Evolutionary conservation across 2,329 filamentous ascomycete species (phyloP).

Genomic region (Neonectria magnoliae): DNA sequence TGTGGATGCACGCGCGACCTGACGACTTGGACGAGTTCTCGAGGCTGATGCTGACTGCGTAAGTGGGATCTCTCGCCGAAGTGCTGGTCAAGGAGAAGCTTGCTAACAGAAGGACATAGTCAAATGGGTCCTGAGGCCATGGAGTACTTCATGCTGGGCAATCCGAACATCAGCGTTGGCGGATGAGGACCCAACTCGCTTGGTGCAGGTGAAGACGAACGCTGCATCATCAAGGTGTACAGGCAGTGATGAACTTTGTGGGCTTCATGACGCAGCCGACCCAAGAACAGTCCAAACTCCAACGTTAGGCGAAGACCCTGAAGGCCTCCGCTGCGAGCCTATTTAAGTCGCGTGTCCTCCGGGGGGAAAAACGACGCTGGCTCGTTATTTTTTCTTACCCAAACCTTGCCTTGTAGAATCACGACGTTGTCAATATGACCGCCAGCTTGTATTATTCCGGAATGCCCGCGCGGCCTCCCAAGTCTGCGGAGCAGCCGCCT

Average conservation of each 20-base stretch:
- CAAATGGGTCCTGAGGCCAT: conserved; percentile 49
- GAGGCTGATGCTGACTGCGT: conserved; percentile 50
- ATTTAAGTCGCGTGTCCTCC: background rate
- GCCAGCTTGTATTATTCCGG: background rate
- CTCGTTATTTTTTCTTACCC: background rate
- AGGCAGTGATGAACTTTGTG: background rate
- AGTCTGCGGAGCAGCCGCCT: background rate
- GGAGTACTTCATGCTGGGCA: conserved; percentile 50
- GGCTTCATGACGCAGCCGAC: background rate
- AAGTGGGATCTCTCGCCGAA: conserved; percentile 30
- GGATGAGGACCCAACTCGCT: background rate
- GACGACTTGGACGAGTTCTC: conserved; percentile 54
- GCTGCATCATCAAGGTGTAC: background rate
- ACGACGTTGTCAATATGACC: background rate
- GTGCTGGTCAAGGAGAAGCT: background rate
- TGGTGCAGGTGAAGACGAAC: background rate
- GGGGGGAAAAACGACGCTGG: background rate
- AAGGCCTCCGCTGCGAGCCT: background rate
- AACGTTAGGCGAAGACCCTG: background rate
- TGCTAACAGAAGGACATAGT: conserved; percentile 30
- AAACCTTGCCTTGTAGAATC: background rate
- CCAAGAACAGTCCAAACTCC: background rate
- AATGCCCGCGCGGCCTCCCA: background rate
- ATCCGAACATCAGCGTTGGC: conserved; percentile 31
- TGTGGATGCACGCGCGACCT: conserved; percentile 50